Evolutionary conservation across 108 stramenopile species (phyloP).

Genomic region (Epithemia pelagica): DNA sequence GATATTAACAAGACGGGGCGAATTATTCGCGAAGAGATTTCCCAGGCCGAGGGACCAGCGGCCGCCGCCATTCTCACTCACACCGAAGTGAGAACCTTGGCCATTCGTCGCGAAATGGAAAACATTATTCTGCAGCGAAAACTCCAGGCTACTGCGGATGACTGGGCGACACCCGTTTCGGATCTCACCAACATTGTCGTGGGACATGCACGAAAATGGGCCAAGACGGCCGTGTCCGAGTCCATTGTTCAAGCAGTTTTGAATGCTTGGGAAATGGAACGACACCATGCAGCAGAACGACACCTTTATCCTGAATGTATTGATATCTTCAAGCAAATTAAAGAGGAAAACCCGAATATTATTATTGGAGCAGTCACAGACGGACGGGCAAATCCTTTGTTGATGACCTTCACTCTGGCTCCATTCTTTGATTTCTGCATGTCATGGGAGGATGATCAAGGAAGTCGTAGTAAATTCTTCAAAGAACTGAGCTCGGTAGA

Average conservation of each 20-base stretch:
- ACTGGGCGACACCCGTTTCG: slow-evolving; percentile 77
- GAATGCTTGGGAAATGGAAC: slow-evolving; percentile 83
- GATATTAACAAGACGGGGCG: slow-evolving; percentile 69
- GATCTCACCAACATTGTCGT: slow-evolving; percentile 49
- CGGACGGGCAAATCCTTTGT: slow-evolving; percentile 75
- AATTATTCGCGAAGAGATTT: slow-evolving; percentile 59
- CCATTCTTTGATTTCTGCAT: slow-evolving; percentile 87
- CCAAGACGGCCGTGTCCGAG: slow-evolving; percentile 57
- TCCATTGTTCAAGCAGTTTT: slow-evolving; percentile 69
- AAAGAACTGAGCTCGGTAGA: slow-evolving; percentile 57
- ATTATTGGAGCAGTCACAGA: slow-evolving; percentile 87
- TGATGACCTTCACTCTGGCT: slow-evolving; percentile 84
- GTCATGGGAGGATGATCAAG: slow-evolving; percentile 85
- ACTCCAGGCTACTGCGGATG: slow-evolving; percentile 63
- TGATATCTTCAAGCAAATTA: slow-evolving; percentile 58
- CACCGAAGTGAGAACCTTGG: slow-evolving; percentile 65
- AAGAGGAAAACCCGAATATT: slow-evolving; percentile 66
- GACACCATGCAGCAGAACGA: slow-evolving; percentile 84
- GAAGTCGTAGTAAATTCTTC: slow-evolving; percentile 65
- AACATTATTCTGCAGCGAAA: slow-evolving; percentile 58
- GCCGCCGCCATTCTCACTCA: slow-evolving; percentile 64
- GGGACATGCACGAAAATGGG: slow-evolving; percentile 69
- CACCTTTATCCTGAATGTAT: slow-evolving; percentile 70
- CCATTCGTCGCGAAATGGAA: slow-evolving; percentile 81
- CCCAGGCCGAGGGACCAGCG: slow-evolving; percentile 33